A percentile compares a stretch with the other conserved stretches of the same genome.
phyloP scores from a whole-genome alignment of 306 rosid species.

The Hylodesmum podocarpum region DNA sequence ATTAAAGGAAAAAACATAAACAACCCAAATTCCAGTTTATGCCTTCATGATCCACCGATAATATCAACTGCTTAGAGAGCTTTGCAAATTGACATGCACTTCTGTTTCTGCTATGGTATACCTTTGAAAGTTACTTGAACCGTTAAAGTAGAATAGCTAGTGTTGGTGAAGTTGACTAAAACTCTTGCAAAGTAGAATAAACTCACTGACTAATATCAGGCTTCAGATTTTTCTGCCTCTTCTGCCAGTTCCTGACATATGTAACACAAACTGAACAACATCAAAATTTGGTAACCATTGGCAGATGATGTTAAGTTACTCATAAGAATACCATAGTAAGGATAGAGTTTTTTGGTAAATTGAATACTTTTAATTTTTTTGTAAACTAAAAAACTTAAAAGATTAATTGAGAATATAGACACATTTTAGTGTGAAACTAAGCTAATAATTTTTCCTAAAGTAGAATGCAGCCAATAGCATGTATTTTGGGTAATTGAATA shows the following conservation, averaged over 20 bases:
- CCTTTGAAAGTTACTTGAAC: slow-evolving; percentile 36
- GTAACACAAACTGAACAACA: slow-evolving; percentile 31
- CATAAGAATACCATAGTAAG: background rate
- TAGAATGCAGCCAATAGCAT: slow-evolving; percentile 17
- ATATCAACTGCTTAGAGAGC: slow-evolving; percentile 27
- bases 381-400: too few species aligned
- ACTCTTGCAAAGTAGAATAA: slow-evolving; percentile 22
- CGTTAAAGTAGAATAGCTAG: slow-evolving; percentile 21
- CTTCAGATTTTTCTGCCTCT: slow-evolving; percentile 40
- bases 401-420: too few species aligned
- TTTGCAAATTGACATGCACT: slow-evolving; percentile 30
- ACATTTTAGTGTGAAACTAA: too few species aligned
- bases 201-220: slow-evolving; percentile 36
- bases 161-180: slow-evolving; percentile 23
- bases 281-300: slow-evolving; percentile 9
- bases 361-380: too few species aligned
- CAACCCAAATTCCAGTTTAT: slow-evolving; percentile 3
- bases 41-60: slow-evolving; percentile 15
- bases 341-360: background rate
- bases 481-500: slow-evolving; percentile 15
- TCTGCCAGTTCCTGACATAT: slow-evolving; percentile 34
- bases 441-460: slow-evolving; percentile 16
- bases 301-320: background rate
- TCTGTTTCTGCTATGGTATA: slow-evolving; percentile 27
- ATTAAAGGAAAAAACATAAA: background rate